Evolutionary conservation across 371 early-diverging fungal species (phyloP).

Genomic region (Rhizomucor miehei): DNA sequence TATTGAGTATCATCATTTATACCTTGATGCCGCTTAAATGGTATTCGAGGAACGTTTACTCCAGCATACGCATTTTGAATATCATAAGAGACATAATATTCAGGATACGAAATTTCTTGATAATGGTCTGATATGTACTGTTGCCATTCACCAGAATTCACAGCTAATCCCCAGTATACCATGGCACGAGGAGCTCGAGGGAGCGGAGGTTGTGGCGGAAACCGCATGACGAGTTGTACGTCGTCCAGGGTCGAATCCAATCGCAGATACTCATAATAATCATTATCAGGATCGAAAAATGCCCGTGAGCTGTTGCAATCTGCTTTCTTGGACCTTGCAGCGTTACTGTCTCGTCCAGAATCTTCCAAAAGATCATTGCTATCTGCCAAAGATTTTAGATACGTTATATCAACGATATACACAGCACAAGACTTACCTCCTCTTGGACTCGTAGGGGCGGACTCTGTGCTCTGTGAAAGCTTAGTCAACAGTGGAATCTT

Average conservation of each 20-base stretch:
- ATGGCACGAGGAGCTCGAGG: slow-evolving; percentile 29
- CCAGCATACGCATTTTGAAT: too few species aligned
- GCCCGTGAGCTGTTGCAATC: slow-evolving; percentile 29
- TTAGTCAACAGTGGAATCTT: background rate
- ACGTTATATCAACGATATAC: too few species aligned
- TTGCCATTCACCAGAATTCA: too few species aligned
- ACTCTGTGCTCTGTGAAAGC: background rate
- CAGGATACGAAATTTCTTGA: too few species aligned
- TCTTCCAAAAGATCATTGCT: background rate
- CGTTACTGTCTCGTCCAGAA: background rate
- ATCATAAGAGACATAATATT: too few species aligned
- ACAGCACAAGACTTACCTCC: too few species aligned
- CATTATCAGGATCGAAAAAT: slow-evolving; percentile 39
- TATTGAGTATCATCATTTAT: too few species aligned
- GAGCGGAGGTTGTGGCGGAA: slow-evolving; percentile 21
- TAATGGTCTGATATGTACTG: too few species aligned
- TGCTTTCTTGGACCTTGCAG: slow-evolving; percentile 4
- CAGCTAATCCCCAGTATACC: too few species aligned
- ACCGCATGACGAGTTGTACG: slow-evolving; percentile 17
- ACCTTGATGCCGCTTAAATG: too few species aligned
- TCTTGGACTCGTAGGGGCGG: too few species aligned
- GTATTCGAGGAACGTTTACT: too few species aligned
- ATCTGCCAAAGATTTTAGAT: background rate
- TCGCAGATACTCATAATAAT: slow-evolving; percentile 33
- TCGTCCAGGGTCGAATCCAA: slow-evolving; percentile 14